Conservation (phyloP, 108 stramenopile genomes). For the Halocafeteria seosinensis region DNA sequence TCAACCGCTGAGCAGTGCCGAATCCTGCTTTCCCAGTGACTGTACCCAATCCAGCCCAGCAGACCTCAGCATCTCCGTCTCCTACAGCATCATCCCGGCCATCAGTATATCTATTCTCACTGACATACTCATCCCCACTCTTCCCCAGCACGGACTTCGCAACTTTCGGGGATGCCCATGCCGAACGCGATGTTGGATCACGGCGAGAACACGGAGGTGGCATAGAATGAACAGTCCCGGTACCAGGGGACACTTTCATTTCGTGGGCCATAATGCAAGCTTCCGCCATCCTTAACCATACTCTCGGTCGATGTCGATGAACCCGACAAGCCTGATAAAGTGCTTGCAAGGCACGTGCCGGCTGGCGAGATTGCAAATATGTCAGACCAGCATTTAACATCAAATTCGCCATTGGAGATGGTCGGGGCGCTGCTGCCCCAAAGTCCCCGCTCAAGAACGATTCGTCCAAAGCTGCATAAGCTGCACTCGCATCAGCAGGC, state of each 20-base stretch:
- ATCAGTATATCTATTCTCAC: no score
- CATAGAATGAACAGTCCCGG: neutral
- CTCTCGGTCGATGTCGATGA: neutral
- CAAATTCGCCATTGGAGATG: neutral
- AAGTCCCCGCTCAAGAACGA: no score
- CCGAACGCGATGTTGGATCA: no score
- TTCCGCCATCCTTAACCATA: neutral
- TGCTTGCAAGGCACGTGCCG: neutral
- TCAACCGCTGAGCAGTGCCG: neutral
- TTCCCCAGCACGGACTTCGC: neutral
- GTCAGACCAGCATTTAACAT: neutral
- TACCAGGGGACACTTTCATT: neutral
- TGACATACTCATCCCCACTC: no score
- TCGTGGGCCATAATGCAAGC: neutral
- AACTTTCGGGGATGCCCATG: no score
- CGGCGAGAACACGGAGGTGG: neutral
- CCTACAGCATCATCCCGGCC: neutral
- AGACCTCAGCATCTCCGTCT: neutral
- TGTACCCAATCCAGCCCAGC: neutral
- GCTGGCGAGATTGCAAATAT: neutral
- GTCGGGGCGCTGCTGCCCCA: neutral
- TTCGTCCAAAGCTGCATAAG: no score
- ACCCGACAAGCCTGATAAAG: neutral
- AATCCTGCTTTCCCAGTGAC: neutral
- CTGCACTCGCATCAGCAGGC: no score